A percentile compares a stretch with the other conserved stretches of the same genome.
These are phyloP conservation scores for Hypoxylon rubiginosum DNA, from an alignment of 2,329 filamentous ascomycete species.

Conservation along the genomic window DNA sequence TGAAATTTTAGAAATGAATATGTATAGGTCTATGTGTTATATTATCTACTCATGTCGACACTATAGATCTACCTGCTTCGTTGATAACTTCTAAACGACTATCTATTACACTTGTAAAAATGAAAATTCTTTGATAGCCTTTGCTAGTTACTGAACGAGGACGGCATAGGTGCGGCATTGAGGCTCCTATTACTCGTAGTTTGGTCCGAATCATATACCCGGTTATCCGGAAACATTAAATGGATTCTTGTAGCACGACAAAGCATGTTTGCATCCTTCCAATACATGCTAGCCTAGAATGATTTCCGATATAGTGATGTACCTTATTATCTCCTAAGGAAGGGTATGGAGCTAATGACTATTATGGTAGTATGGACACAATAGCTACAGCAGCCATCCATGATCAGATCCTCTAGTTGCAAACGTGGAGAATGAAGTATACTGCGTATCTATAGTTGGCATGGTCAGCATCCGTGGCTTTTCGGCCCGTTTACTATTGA, in stretches of 20 bases:
- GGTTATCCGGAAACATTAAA: background rate
- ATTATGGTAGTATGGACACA: no score
- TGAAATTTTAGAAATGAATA: background rate
- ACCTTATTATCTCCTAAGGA: no score
- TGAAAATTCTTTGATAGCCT: background rate
- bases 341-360: no score
- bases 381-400: no score
- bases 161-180: no score
- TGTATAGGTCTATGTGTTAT: background rate
- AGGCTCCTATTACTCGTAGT: background rate
- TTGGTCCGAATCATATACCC: background rate
- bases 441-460: background rate
- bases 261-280: no score
- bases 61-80: background rate
- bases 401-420: no score
- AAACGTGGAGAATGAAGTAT: no score
- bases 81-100: background rate
- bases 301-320: no score
- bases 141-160: background rate
- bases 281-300: no score
- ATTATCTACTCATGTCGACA: background rate
- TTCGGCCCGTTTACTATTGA: background rate
- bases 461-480: background rate
- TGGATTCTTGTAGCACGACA: no score
- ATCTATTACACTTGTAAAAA: background rate